Conservation (phyloP, 441 rosid species). For the Pelargonium myrrhifolium region DNA sequence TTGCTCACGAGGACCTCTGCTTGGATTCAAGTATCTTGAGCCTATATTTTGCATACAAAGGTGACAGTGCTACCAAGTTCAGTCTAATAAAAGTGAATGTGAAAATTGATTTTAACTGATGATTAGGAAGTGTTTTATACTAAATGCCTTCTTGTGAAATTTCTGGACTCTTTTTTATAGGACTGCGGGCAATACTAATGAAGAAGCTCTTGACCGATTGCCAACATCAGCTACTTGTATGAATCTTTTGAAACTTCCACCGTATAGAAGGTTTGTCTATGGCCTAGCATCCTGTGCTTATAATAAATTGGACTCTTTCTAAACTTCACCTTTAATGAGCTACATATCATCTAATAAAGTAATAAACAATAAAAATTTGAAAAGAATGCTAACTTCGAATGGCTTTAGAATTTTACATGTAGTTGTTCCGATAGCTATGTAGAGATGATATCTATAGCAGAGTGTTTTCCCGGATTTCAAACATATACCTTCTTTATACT, state of each 20-base stretch:
- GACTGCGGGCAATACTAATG: conserved; percentile 70
- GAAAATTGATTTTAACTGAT: not conserved
- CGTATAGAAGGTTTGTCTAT: conserved; percentile 78
- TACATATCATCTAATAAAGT: no score
- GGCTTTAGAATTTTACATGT: no score
- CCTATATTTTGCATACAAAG: conserved; percentile 93
- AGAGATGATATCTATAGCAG: no score
- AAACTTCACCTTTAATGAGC: not conserved
- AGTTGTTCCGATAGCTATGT: no score
- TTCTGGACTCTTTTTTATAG: conserved; percentile 27
- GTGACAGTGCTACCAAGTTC: conserved; percentile 27
- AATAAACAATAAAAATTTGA: no score
- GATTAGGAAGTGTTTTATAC: not conserved
- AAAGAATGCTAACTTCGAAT: no score
- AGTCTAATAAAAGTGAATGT: not conserved
- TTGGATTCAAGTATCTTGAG: conserved; percentile 85
- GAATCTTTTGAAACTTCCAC: conserved; percentile 99
- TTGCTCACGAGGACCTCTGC: conserved; percentile 91
- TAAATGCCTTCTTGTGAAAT: not conserved
- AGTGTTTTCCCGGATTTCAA: no score
- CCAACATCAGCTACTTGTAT: conserved; percentile 97
- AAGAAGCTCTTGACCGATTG: conserved; percentile 78
- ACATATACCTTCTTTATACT: no score
- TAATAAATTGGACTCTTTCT: not conserved
- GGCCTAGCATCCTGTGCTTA: not conserved